Conservation (phyloP, 768 basidiomycete genomes). For the Pleurotus djamor region DNA sequence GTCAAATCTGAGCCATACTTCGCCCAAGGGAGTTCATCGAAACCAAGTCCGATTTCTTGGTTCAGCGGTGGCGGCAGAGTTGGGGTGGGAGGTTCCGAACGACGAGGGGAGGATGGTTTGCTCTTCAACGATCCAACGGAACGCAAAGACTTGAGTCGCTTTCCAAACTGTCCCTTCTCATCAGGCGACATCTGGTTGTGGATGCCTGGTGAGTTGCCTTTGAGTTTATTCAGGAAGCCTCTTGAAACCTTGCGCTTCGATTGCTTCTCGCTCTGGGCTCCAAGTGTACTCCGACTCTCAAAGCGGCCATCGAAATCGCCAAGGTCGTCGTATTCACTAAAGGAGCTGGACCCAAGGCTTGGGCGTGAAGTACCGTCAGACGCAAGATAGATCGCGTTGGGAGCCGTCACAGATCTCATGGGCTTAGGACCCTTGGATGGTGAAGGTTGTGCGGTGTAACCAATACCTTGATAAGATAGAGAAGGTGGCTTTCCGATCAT, state of each 20-base stretch:
- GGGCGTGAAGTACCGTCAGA: constrained; percentile 52
- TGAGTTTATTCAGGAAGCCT: constrained; percentile 67
- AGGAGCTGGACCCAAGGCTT: constrained; percentile 68
- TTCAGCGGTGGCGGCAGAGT: constrained; percentile 40
- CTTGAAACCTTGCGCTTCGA: constrained; percentile 59
- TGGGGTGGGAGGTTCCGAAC: constrained; percentile 44
- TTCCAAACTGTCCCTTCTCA: constrained; percentile 35
- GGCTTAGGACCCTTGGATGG: constrained; percentile 15
- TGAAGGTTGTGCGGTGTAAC: constrained; percentile 54
- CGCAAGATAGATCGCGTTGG: constrained; percentile 28
- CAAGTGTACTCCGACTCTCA: constrained; percentile 76
- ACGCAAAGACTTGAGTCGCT: constrained; percentile 68
- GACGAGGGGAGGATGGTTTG: constrained; percentile 34
- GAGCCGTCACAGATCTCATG: constrained; percentile 23
- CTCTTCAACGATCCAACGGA: constrained; percentile 82
- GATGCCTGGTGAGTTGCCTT: constrained; percentile 35
- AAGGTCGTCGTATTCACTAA: constrained; percentile 88
- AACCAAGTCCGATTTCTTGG: constrained; percentile 58
- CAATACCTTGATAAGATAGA: constrained; percentile 82
- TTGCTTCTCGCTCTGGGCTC: constrained; percentile 39
- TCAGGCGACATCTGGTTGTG: constrained; percentile 43
- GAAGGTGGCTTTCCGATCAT: constrained; percentile 95
- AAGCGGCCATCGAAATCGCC: constrained; percentile 86
- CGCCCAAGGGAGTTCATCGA: constrained; percentile 55
- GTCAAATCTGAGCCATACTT: constrained; percentile 23